phyloP scores from a whole-genome alignment of 83 land plant species.

The Isoetes engelmannii region DNA sequence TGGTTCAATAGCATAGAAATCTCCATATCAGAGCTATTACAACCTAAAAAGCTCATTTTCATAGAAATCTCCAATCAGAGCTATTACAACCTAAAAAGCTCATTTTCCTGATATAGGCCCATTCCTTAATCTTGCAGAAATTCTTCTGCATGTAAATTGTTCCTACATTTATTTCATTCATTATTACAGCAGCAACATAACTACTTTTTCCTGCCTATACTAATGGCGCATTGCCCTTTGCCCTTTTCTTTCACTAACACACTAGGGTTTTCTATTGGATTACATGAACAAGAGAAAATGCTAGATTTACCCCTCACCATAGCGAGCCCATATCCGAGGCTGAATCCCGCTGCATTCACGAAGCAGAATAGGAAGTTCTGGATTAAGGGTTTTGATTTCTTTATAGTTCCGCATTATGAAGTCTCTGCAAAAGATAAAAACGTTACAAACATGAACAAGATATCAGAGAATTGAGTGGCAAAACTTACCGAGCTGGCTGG shows the following conservation, averaged over 20 bases:
- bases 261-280: background rate
- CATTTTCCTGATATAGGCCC: background rate
- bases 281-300: too few species aligned
- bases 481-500: slow-evolving; percentile 46
- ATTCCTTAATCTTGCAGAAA: too few species aligned
- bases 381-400: slow-evolving; percentile 81
- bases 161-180: too few species aligned
- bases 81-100: background rate
- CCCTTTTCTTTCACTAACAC: background rate
- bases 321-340: slow-evolving; percentile 93
- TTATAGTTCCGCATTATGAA: slow-evolving; percentile 68
- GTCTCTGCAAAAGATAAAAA: slow-evolving; percentile 33
- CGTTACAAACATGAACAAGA: background rate
- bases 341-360: slow-evolving; percentile 83
- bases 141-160: too few species aligned
- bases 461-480: background rate
- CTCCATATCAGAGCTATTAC: background rate
- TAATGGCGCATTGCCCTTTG: too few species aligned
- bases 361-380: slow-evolving; percentile 68
- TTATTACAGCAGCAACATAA: too few species aligned
- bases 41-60: background rate
- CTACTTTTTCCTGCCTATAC: too few species aligned
- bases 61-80: too few species aligned
- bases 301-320: slow-evolving; percentile 32
- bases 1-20: background rate